phyloP scores from a whole-genome alignment of 306 rosid genomes.

The Inga oerstediana region DNA sequence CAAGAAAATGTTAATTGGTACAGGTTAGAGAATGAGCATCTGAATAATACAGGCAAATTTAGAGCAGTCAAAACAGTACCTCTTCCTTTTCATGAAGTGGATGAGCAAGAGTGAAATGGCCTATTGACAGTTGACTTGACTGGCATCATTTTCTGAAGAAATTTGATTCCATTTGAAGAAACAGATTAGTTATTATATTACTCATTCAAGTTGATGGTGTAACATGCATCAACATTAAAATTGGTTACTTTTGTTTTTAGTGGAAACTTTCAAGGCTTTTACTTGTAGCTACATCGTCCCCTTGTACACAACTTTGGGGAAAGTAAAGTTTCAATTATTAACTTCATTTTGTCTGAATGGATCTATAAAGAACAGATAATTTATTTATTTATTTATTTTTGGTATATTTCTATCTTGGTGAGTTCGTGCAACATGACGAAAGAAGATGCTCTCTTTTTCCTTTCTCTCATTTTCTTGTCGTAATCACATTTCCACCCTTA shows the following conservation, averaged over 20 bases:
- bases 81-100: conserved; percentile 97
- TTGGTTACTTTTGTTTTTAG: conserved; percentile 34
- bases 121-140: conserved; percentile 34
- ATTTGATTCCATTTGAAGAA: conserved; percentile 27
- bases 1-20: conserved; percentile 22
- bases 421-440: too few relatives aligned
- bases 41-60: conserved; percentile 95
- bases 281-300: conserved; percentile 31
- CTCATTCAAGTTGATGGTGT: conserved; percentile 59
- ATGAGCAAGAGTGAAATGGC: conserved; percentile 66
- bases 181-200: conserved; percentile 35
- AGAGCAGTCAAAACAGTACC: conserved; percentile 97
- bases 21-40: conserved; percentile 99
- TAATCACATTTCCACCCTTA: too few relatives aligned
- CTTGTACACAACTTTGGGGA: conserved; percentile 52
- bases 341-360: background rate
- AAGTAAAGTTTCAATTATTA: conserved; percentile 30
- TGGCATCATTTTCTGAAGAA: conserved; percentile 46
- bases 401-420: background rate
- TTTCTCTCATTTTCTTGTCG: too few relatives aligned
- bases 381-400: background rate
- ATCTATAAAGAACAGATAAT: background rate
- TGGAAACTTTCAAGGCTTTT: background rate
- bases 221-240: conserved; percentile 54
- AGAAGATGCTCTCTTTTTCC: too few relatives aligned